Evolutionary conservation across 148 eudicot genomes (phyloP).

Genomic region (Heliosperma pusillum): DNA sequence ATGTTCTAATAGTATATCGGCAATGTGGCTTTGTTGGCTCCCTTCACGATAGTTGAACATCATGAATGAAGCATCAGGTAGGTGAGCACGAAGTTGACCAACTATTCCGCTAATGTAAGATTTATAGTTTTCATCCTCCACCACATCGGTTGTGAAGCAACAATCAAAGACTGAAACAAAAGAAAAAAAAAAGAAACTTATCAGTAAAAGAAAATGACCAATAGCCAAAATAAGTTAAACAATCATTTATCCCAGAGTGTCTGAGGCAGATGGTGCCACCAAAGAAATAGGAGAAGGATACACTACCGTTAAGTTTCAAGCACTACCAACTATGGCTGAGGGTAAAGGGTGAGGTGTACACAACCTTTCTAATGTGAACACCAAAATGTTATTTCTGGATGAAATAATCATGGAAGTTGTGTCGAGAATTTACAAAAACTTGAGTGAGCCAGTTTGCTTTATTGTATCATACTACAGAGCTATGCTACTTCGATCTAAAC

Average conservation of each 20-base stretch:
- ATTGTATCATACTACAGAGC: neutral
- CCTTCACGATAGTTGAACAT: constrained; percentile 73
- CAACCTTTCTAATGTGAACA: neutral
- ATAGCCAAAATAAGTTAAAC: constrained; percentile 5
- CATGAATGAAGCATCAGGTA: constrained; percentile 67
- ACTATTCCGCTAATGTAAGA: constrained; percentile 51
- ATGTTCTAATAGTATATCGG: constrained; percentile 46
- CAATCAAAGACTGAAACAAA: constrained; percentile 55
- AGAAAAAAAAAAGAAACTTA: neutral
- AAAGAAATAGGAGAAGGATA: neutral
- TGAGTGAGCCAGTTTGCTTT: neutral
- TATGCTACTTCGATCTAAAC: no score
- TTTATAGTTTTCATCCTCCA: constrained; percentile 58
- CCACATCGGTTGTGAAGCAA: constrained; percentile 66
- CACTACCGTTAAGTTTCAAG: neutral
- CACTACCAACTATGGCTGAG: neutral
- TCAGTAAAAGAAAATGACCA: neutral
- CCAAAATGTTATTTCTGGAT: neutral
- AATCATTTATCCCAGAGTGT: constrained; percentile 7
- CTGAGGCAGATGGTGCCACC: neutral
- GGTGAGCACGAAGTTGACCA: constrained; percentile 52
- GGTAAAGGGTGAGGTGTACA: neutral
- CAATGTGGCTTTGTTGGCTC: constrained; percentile 49
- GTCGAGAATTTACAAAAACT: neutral
- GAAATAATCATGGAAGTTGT: neutral